Evolutionary conservation across 2,329 filamentous ascomycete genomes (phyloP).

Genomic region (Trematosphaeria pertusa): DNA sequence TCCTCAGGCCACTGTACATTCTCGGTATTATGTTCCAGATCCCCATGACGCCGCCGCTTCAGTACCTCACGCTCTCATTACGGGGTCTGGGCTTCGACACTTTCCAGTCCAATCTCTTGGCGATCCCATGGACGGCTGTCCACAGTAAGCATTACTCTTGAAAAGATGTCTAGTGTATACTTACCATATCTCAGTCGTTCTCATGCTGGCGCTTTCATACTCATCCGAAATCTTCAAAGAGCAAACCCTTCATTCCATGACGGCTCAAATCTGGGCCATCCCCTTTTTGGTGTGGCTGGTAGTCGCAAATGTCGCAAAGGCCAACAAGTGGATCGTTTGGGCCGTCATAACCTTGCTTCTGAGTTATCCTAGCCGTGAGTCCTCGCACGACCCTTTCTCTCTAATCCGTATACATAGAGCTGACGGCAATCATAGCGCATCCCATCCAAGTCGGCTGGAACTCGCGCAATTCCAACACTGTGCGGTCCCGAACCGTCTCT

Average conservation of each 20-base stretch:
- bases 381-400: constrained; percentile 52
- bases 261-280: constrained; percentile 25
- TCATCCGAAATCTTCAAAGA: constrained; percentile 24
- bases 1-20: constrained; percentile 23
- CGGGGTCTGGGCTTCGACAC: constrained; percentile 29
- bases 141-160: constrained; percentile 20
- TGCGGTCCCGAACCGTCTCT: constrained; percentile 66
- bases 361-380: constrained; percentile 50
- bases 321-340: constrained; percentile 59
- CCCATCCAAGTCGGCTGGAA: constrained; percentile 64
- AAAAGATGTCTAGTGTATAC: too few species aligned
- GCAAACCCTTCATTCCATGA: constrained; percentile 20
- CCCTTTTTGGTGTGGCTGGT: constrained; percentile 28
- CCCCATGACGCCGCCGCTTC: constrained; percentile 22
- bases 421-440: constrained; percentile 33
- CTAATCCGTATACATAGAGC: background rate
- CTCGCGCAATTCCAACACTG: constrained; percentile 65
- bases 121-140: constrained; percentile 53
- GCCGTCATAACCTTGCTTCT: constrained; percentile 54
- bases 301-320: constrained; percentile 42
- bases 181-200: constrained; percentile 10
- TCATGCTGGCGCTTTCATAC: constrained; percentile 25
- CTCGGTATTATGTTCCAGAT: constrained; percentile 29
- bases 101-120: constrained; percentile 64
- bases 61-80: constrained; percentile 31